Base-by-base conservation (phyloP, 768 basidiomycete genomes). In the Leccinum obscurum region DNA sequence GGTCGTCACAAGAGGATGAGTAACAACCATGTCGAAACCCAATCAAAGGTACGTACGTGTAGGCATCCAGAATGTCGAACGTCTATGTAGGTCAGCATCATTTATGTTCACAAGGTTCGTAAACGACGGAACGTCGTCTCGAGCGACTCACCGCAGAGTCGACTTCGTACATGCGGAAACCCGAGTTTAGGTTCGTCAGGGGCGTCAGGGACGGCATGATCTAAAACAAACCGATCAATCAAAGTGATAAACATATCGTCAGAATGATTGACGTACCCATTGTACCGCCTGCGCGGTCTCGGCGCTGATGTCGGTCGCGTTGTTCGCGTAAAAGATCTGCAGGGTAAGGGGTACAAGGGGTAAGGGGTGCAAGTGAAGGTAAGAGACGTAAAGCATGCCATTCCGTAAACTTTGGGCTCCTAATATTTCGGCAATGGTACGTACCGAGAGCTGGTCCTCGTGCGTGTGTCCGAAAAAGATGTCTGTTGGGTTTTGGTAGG, bases 391-490 rank as follows among this genome's bases (percentile, higher is more conserved):
- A 44, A 44, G 17, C 6, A 44, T 44, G n/a, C n/a, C 41, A 44
- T 46, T 46, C 5, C 44, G 20, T 46, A 46, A 20, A 20, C 10
- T 2, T 41, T 17, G n/a, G 0, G 39, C 39, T 35, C 9, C 39
- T 6, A 39, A 20, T 2, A 0, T 44, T 46, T 20, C n/a, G 20
- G 0, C 5, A 20, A 46, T 44, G n/a, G n/a, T 26, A 64, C 71
- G 20, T 61, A 88, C 87, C 48, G 81, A 82, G 51, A 89, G 70
- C 66, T 88, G 79, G 70, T 90, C 88, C 67, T 89, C 86, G 62
- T 89, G 89, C 0, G 85, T 85, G 64, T 90, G 90, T 20, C 89
- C 89, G 62, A 77, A 90, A 76, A 89, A 88, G 20, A 89, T 82
- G 61, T 82, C 87, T 85, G 37, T 57, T 22, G 14, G 22, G 6